These are phyloP conservation scores for Ogataea thermomethanolica DNA, from an alignment of 805 yeast genomes.

Conservation along the genomic window DNA sequence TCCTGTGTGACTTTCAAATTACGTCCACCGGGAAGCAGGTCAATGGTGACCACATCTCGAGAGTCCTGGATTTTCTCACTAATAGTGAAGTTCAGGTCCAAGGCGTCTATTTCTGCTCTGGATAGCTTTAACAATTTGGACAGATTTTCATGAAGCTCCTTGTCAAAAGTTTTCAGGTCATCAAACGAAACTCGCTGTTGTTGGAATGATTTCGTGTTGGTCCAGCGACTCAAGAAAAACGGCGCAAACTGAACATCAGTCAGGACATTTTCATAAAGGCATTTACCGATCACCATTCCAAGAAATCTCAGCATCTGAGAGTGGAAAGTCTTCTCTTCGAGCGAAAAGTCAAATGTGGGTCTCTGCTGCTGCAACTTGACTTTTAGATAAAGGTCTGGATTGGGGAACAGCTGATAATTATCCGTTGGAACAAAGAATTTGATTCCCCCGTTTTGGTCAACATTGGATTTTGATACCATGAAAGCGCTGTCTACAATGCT, in stretches of 20 bases:
- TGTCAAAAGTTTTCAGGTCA: conserved; percentile 71
- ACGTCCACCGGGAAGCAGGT: conserved; percentile 61
- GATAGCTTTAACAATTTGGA: conserved; percentile 56
- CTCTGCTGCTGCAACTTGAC: conserved; percentile 25
- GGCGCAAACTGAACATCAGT: conserved; percentile 84
- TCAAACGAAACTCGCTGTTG: conserved; percentile 63
- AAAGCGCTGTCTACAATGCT: conserved; percentile 70
- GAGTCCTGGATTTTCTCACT: conserved; percentile 42
- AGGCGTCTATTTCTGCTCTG: conserved; percentile 50
- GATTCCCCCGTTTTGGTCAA: conserved; percentile 22
- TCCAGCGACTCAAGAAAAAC: conserved; percentile 73
- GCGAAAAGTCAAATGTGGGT: conserved; percentile 25
- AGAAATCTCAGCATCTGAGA: conserved; percentile 50
- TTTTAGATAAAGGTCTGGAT: conserved; percentile 42
- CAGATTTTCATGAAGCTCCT: conserved; percentile 60
- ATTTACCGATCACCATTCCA: conserved; percentile 85
- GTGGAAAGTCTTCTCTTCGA: conserved; percentile 23
- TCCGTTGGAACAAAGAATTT: conserved; percentile 41
- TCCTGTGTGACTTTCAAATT: conserved; percentile 49
- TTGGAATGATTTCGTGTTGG: conserved; percentile 14
- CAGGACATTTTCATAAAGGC: conserved; percentile 77
- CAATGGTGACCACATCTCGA: conserved; percentile 41
- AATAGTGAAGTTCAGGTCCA: conserved; percentile 67
- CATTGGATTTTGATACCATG: conserved; percentile 32
- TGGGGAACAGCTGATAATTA: conserved; percentile 70